Evolutionary conservation across 768 basidiomycete species (phyloP).

Genomic region (Rhizopogon vulgaris): DNA sequence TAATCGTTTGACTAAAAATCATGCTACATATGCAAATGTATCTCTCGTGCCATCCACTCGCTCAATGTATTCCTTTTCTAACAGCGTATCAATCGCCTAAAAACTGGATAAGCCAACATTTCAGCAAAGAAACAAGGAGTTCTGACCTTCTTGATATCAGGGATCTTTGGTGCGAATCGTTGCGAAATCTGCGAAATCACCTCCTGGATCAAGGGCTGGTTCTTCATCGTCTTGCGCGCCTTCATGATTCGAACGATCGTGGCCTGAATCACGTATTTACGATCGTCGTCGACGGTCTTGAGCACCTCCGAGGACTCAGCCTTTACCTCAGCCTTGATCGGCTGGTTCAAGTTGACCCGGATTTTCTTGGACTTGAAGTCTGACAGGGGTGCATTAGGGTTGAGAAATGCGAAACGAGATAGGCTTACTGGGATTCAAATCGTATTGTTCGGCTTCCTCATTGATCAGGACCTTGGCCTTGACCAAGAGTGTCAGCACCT

Average conservation of each 20-base stretch:
- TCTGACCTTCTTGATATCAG: constrained; percentile 90
- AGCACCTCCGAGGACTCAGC: constrained; percentile 83
- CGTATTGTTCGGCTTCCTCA: constrained; percentile 85
- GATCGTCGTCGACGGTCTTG: constrained; percentile 93
- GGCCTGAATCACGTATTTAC: constrained; percentile 93
- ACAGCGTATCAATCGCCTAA: constrained; percentile 81
- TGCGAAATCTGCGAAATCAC: constrained; percentile 84
- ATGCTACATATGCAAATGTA: constrained; percentile 41
- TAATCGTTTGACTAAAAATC: constrained; percentile 2
- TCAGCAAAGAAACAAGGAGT: not conserved
- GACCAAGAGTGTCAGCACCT: constrained; percentile 53
- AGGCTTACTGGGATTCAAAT: constrained; percentile 75
- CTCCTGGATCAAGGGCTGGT: constrained; percentile 82
- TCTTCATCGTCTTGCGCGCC: constrained; percentile 91
- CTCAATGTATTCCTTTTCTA: constrained; percentile 98
- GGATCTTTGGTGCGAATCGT: constrained; percentile 87
- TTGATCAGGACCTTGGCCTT: constrained; percentile 89
- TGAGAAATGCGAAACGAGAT: not conserved
- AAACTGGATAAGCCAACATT: constrained; percentile 5
- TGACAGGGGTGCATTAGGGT: constrained; percentile 18
- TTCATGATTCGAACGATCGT: constrained; percentile 96
- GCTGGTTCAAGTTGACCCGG: constrained; percentile 82
- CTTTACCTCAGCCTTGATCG: constrained; percentile 93
- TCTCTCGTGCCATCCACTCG: constrained; percentile 85
- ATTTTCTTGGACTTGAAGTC: constrained; percentile 94